These are phyloP conservation scores for Gillenia trifoliata DNA, from an alignment of 306 rosid species.

Conservation along the genomic window DNA sequence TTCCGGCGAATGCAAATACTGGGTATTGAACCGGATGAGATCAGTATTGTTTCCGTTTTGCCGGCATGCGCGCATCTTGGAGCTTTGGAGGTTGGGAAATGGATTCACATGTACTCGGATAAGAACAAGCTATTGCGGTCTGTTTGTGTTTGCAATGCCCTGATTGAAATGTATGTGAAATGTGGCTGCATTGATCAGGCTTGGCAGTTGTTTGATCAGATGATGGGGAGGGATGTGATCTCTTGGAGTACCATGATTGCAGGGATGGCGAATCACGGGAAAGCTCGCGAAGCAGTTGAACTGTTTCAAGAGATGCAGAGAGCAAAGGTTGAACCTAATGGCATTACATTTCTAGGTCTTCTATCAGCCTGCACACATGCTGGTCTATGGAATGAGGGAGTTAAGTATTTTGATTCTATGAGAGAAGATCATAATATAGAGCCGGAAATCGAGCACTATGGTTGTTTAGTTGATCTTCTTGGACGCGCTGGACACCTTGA, in stretches of 20 bases:
- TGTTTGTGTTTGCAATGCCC: slow-evolving; percentile 51
- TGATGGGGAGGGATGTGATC: slow-evolving; percentile 56
- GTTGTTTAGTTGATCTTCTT: slow-evolving; percentile 80
- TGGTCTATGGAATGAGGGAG: slow-evolving; percentile 62
- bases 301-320: slow-evolving; percentile 59
- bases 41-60: slow-evolving; percentile 59
- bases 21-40: slow-evolving; percentile 68
- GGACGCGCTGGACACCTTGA: slow-evolving; percentile 64
- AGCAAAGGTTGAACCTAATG: slow-evolving; percentile 47
- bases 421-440: slow-evolving; percentile 25
- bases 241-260: slow-evolving; percentile 84
- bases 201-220: slow-evolving; percentile 43
- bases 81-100: slow-evolving; percentile 77
- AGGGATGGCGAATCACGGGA: slow-evolving; percentile 69
- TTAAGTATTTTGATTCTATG: slow-evolving; percentile 59
- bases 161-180: slow-evolving; percentile 77
- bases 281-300: slow-evolving; percentile 50
- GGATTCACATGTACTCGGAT: slow-evolving; percentile 66
- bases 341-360: slow-evolving; percentile 64
- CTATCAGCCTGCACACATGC: slow-evolving; percentile 74
- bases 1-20: slow-evolving; percentile 62
- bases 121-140: slow-evolving; percentile 34
- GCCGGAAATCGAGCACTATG: slow-evolving; percentile 69
- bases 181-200: slow-evolving; percentile 71
- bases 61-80: slow-evolving; percentile 83